phyloP scores from a whole-genome alignment of 768 basidiomycete species.

The Solioccasus polychromus region DNA sequence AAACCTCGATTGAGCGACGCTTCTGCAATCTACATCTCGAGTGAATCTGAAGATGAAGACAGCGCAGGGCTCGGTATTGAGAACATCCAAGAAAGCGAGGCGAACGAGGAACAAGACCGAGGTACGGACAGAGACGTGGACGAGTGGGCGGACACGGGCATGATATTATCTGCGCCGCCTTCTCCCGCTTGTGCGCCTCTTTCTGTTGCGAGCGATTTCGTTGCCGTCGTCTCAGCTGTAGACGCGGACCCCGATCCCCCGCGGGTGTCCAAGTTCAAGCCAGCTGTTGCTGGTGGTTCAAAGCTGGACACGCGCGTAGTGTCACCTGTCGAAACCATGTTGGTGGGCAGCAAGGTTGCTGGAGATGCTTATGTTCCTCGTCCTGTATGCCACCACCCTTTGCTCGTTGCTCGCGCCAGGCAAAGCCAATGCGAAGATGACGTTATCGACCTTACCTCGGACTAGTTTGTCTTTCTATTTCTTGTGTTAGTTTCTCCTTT shows the following conservation, averaged over 20 bases:
- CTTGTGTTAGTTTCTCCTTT: too few species aligned
- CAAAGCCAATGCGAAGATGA: conserved; percentile 12
- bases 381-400: conserved; percentile 6
- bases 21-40: conserved; percentile 26
- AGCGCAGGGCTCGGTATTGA: not conserved
- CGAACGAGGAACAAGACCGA: not conserved
- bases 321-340: not conserved
- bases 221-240: not conserved
- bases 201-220: not conserved
- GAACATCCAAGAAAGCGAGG: not conserved
- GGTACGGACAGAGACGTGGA: conserved; percentile 5
- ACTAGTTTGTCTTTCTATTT: too few species aligned
- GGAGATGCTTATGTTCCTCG: not conserved
- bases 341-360: not conserved
- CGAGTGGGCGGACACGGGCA: conserved; percentile 18
- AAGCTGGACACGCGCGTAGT: not conserved
- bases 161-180: conserved; percentile 28
- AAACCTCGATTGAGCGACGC: conserved; percentile 10
- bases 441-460: conserved; percentile 43
- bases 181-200: not conserved
- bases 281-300: not conserved
- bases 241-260: not conserved
- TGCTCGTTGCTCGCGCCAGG: conserved; percentile 24
- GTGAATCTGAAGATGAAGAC: conserved; percentile 25
- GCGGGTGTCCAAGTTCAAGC: conserved; percentile 20